phyloP scores from a whole-genome alignment of 1,139 yeast species.

The Protomyces lactucae-debilis region DNA sequence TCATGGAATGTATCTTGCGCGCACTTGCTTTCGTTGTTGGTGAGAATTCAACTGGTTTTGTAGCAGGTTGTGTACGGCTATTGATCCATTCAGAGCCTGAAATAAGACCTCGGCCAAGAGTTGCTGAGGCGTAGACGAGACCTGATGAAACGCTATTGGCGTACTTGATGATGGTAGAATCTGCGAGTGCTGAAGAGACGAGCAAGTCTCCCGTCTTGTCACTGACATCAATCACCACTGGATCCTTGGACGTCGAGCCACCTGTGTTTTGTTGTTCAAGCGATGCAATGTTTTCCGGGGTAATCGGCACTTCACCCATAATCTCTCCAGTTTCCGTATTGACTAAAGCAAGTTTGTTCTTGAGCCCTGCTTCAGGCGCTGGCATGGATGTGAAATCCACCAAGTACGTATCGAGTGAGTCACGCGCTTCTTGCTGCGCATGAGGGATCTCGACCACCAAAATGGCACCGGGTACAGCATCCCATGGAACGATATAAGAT shows the following conservation, averaged over 20 bases:
- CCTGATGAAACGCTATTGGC: conserved; percentile 8
- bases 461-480: conserved; percentile 16
- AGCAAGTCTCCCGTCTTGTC: conserved; percentile 3
- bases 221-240: conserved; percentile 10
- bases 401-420: conserved; percentile 13
- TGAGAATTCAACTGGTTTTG: conserved; percentile 9
- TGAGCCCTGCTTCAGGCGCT: conserved; percentile 16
- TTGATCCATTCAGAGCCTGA: conserved; percentile 14
- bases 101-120: conserved; percentile 1
- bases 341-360: conserved; percentile 17
- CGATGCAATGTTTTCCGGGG: background rate
- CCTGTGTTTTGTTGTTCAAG: background rate
- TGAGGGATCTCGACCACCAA: background rate
- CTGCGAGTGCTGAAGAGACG: background rate
- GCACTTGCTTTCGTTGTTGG: conserved; percentile 12
- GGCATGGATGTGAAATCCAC: conserved; percentile 24
- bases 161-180: conserved; percentile 4
- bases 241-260: conserved; percentile 7
- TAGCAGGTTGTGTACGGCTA: background rate
- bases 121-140: conserved; percentile 10
- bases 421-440: background rate
- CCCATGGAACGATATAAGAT: conserved; percentile 6
- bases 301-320: conserved; percentile 12
- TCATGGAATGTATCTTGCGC: conserved; percentile 2
- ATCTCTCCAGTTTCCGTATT: conserved; percentile 6